Percentiles rank a stretch among this genome's conserved stretches.
Conservation (phyloP, 2,329 filamentous ascomycete species). For the Aulographum hederae region DNA sequence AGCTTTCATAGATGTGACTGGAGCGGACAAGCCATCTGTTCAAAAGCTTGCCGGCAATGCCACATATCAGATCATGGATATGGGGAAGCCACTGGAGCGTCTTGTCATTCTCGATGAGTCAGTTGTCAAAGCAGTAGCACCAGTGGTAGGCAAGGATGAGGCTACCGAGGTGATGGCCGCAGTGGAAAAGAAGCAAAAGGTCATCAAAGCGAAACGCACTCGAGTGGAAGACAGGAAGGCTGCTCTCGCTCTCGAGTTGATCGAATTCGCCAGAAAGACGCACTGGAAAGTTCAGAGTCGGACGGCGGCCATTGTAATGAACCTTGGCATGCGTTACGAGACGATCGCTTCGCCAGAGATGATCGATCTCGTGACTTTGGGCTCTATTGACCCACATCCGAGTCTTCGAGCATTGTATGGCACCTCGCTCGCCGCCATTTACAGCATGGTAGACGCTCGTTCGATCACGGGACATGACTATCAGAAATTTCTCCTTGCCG, state of each 20-base stretch:
- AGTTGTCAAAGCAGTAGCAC: slow-evolving; percentile 46
- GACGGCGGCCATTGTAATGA: slow-evolving; percentile 78
- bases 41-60: slow-evolving; percentile 72
- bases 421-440: slow-evolving; percentile 56
- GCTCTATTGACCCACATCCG: slow-evolving; percentile 80
- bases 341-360: slow-evolving; percentile 66
- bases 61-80: slow-evolving; percentile 75
- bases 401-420: slow-evolving; percentile 66
- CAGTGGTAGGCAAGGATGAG: slow-evolving; percentile 15
- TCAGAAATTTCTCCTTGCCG: slow-evolving; percentile 66
- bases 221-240: slow-evolving; percentile 74
- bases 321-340: slow-evolving; percentile 81
- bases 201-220: slow-evolving; percentile 55
- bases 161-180: slow-evolving; percentile 30
- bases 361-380: slow-evolving; percentile 63
- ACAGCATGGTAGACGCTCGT: slow-evolving; percentile 74
- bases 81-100: slow-evolving; percentile 72
- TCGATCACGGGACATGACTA: slow-evolving; percentile 76
- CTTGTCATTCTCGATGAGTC: slow-evolving; percentile 66
- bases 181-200: slow-evolving; percentile 50
- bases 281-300: slow-evolving; percentile 95
- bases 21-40: slow-evolving; percentile 85
- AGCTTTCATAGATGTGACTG: slow-evolving; percentile 75
- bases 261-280: slow-evolving; percentile 55
- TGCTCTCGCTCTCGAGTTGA: slow-evolving; percentile 62